A percentile compares a stretch with the other conserved stretches of the same genome.
phyloP scores from a whole-genome alignment of 495 filamentous ascomycete species.

The Penicillium lagena region DNA sequence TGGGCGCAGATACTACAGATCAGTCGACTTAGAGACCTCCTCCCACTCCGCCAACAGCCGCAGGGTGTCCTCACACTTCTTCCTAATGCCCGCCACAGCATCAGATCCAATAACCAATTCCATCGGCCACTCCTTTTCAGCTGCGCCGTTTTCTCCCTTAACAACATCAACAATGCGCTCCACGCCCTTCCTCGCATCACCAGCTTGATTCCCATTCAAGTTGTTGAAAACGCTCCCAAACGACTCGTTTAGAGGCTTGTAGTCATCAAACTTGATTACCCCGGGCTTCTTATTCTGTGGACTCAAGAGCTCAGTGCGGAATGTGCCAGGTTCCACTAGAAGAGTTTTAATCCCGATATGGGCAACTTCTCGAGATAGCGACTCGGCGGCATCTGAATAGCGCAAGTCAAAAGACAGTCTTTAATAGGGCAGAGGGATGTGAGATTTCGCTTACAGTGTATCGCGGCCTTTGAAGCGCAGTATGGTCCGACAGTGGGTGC shows the following conservation, averaged over 20 bases:
- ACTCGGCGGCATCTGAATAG: constrained; percentile 29
- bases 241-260: background rate
- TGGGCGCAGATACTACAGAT: constrained; percentile 7
- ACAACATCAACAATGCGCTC: constrained; percentile 33
- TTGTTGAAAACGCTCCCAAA: background rate
- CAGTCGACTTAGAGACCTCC: constrained; percentile 14
- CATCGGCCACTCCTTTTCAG: constrained; percentile 18
- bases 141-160: constrained; percentile 21
- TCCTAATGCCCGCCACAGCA: constrained; percentile 20
- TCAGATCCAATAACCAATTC: constrained; percentile 31
- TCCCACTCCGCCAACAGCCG: constrained; percentile 25
- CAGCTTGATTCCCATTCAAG: constrained; percentile 25
- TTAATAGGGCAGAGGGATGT: background rate
- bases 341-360: constrained; percentile 14
- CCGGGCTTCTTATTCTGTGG: background rate
- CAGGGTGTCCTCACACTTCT: constrained; percentile 25
- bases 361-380: constrained; percentile 39
- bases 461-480: constrained; percentile 44
- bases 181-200: constrained; percentile 29
- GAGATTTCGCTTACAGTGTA: constrained; percentile 26
- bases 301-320: constrained; percentile 37
- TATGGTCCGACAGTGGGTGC: constrained; percentile 37
- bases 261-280: constrained; percentile 1
- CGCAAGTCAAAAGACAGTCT: background rate
- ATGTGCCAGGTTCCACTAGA: constrained; percentile 29